Base-by-base conservation (phyloP, 208 protist species). In the Leishmania arabica region DNA sequence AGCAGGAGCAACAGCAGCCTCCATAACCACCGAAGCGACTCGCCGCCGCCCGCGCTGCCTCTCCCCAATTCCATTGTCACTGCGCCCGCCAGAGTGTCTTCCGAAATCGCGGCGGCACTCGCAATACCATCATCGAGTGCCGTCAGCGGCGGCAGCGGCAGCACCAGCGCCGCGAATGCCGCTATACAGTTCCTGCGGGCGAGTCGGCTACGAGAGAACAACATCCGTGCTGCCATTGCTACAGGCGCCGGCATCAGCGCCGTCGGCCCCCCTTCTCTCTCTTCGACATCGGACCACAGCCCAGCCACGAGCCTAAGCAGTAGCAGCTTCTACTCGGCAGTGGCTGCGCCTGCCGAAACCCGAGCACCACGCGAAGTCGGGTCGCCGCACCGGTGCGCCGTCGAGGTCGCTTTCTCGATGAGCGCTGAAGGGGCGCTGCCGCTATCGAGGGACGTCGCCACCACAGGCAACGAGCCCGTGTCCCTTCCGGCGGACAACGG, bases 171-270 rank as follows among this genome's bases (percentile, higher is more conserved):
- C 49, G 71, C 53, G 62, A 72, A 84, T 73, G 84, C 75, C 27
- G 85, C 85, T 27, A 73, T 73, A 21, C 81, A 88, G 81, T 88
- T 88, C 64, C 77, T 88, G 21, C 60, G 54, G 8, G 81, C 81
- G 56, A 82, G 84, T 74, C 79, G 77, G 3, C 84, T 73, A 7
- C 31, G 13, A 7, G 58, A 82, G 6, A 82, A 82, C 34, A 78
- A 84, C 47, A 77, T 78, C 9, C 24, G 31, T 13, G 70, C 68
- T n/a, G 17, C n/a, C 37, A 31, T 77, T 3, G 37, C 53, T 5
- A 49, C 70, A 75, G 49, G 70, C 42, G 31, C n/a, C 49, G 70
- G 70, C 70, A 58, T 21, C 70, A 75, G 69, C 69, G 42, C 19
- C 27, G 69, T 37, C 51, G 45, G 3, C 42, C 27, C 42, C 69